A percentile compares a stretch with the other conserved stretches of the same genome.
phyloP scores from a whole-genome alignment of 108 stramenopile species.

The Craspedostauros australis region DNA sequence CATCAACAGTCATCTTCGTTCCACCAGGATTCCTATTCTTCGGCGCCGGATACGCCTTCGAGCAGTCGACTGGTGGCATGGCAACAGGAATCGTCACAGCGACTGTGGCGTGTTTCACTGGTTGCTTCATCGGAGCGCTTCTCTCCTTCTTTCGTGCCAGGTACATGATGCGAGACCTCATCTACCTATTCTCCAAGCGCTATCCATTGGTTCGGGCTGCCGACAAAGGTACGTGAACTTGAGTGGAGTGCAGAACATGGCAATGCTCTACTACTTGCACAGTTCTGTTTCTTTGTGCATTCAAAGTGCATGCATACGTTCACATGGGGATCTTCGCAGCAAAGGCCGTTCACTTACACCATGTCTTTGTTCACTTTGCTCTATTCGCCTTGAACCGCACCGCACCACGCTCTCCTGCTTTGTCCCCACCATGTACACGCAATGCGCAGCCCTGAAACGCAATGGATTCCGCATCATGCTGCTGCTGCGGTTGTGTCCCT shows the following conservation, averaged over 20 bases:
- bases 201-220: slow-evolving; percentile 58
- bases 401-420: too few species aligned
- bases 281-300: too few species aligned
- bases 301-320: too few species aligned
- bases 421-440: too few species aligned
- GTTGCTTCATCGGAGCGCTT: slow-evolving; percentile 41
- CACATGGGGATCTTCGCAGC: too few species aligned
- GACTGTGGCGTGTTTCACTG: slow-evolving; percentile 46
- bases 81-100: slow-evolving; percentile 43
- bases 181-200: slow-evolving; percentile 51
- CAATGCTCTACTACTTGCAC: too few species aligned
- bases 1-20: slow-evolving; percentile 41
- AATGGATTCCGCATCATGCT: slow-evolving; percentile 64
- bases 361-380: too few species aligned
- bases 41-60: slow-evolving; percentile 70
- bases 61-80: slow-evolving; percentile 24
- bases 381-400: too few species aligned
- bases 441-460: slow-evolving; percentile 41
- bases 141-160: slow-evolving; percentile 55
- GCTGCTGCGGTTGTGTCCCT: slow-evolving; percentile 53
- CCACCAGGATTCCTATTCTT: slow-evolving; percentile 63
- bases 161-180: slow-evolving; percentile 68
- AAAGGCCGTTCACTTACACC: too few species aligned
- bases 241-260: too few species aligned
- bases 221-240: too few species aligned